Conservation (phyloP, 2,329 filamentous ascomycete genomes). For the Fusarium brevicatenulatum region DNA sequence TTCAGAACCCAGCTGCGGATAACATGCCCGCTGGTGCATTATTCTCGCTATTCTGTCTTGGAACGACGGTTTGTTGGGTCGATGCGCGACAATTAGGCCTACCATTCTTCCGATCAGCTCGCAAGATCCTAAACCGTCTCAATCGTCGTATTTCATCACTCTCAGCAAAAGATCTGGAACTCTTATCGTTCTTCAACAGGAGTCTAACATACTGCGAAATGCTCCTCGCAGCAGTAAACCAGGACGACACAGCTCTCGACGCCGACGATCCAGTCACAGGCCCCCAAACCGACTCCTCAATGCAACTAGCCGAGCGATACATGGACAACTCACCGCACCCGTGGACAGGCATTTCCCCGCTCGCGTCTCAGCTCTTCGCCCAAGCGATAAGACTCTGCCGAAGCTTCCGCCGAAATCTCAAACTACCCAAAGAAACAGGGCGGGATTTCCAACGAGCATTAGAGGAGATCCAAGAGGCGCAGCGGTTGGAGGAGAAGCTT, state of each 20-base stretch:
- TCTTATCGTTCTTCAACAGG: constrained; percentile 52
- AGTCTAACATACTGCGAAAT: constrained; percentile 55
- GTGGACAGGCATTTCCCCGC: constrained; percentile 53
- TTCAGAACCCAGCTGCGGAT: constrained; percentile 26
- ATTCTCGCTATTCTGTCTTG: constrained; percentile 53
- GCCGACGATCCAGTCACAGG: neutral
- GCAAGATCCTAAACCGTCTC: constrained; percentile 40
- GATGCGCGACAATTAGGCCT: constrained; percentile 48
- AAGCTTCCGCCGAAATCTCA: constrained; percentile 44
- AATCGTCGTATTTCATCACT: constrained; percentile 31
- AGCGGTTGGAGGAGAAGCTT: constrained; percentile 49
- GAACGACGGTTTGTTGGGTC: constrained; percentile 54
- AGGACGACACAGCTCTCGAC: constrained; percentile 32
- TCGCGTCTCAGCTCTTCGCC: constrained; percentile 49
- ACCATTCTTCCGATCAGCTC: constrained; percentile 48
- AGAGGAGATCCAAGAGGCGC: constrained; percentile 43
- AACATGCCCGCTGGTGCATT: constrained; percentile 49
- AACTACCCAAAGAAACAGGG: constrained; percentile 35
- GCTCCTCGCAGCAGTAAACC: constrained; percentile 52
- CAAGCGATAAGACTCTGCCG: constrained; percentile 51
- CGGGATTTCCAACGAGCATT: constrained; percentile 44
- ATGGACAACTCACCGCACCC: constrained; percentile 46
- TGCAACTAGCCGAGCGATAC: constrained; percentile 23
- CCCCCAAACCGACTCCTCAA: constrained; percentile 8
- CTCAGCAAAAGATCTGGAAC: constrained; percentile 40